Percentiles rank a stretch among this genome's conserved stretches.
Evolutionary conservation across 2,329 filamentous ascomycete species (phyloP).

Genomic region (Endocalyx cinctus): DNA sequence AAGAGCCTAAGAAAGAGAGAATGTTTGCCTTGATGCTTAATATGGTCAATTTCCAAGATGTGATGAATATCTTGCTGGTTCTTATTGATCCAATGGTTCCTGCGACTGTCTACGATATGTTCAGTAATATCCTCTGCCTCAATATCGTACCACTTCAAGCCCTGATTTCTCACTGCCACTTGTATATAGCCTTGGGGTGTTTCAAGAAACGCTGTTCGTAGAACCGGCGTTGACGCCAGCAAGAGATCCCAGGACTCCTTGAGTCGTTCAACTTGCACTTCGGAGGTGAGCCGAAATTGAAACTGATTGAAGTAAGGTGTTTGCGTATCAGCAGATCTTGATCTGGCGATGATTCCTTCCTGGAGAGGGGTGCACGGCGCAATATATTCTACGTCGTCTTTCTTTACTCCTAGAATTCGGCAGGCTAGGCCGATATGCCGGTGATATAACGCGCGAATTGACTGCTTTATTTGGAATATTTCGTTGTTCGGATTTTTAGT

Average conservation of each 20-base stretch:
- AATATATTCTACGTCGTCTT: slow-evolving; percentile 62
- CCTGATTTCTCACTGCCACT: slow-evolving; percentile 49
- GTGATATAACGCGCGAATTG: slow-evolving; percentile 60
- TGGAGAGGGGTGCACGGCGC: slow-evolving; percentile 82
- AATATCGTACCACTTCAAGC: slow-evolving; percentile 40
- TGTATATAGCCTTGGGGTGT: slow-evolving; percentile 76
- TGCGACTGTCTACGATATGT: slow-evolving; percentile 29
- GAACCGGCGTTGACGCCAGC: slow-evolving; percentile 51
- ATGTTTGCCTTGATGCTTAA: slow-evolving; percentile 22
- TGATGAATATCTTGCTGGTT: slow-evolving; percentile 45
- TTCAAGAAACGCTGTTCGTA: slow-evolving; percentile 68
- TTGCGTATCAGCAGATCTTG: slow-evolving; percentile 47
- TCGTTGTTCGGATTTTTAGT: slow-evolving; percentile 12
- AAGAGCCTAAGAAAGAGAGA: slow-evolving; percentile 67
- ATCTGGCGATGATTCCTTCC: slow-evolving; percentile 76
- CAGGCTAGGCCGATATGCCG: slow-evolving; percentile 51
- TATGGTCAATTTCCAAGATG: slow-evolving; percentile 48
- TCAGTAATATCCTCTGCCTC: slow-evolving; percentile 26
- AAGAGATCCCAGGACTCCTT: slow-evolving; percentile 53
- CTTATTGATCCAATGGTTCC: slow-evolving; percentile 46
- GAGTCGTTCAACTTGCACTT: slow-evolving; percentile 44
- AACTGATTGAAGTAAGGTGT: slow-evolving; percentile 77
- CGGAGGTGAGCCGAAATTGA: slow-evolving; percentile 46
- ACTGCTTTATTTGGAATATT: slow-evolving; percentile 50
- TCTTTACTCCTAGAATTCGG: slow-evolving; percentile 44